A percentile compares a stretch with the other conserved stretches of the same genome.
These are phyloP conservation scores for Lippia alba DNA, from an alignment of 305 asterid species.

Conservation along the genomic window DNA sequence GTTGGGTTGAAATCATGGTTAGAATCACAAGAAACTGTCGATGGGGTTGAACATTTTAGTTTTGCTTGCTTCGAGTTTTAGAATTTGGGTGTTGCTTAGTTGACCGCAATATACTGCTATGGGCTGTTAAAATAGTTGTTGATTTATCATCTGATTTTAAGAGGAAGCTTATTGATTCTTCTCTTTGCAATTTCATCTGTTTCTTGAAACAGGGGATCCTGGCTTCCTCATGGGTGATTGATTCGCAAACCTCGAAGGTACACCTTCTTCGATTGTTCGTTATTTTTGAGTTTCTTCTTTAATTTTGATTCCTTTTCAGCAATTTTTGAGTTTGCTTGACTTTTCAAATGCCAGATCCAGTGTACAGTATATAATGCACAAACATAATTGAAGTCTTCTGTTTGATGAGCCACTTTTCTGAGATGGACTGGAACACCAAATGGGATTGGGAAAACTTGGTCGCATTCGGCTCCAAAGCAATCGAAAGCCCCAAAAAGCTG, in stretches of 20 bases:
- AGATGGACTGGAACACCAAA: constrained; percentile 80
- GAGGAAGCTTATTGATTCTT: constrained; percentile 5
- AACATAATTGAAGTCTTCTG: constrained; percentile 31
- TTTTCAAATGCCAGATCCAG: constrained; percentile 39
- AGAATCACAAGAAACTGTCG: neutral
- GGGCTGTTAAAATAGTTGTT: constrained; percentile 10
- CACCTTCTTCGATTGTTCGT: constrained; percentile 14
- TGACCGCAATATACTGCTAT: neutral
- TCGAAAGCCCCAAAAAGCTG: constrained; percentile 60
- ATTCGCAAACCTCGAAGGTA: constrained; percentile 23
- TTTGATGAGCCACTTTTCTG: constrained; percentile 49
- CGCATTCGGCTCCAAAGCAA: constrained; percentile 55
- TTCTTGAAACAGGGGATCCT: constrained; percentile 31
- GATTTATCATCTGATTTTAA: constrained; percentile 22
- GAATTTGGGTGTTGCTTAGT: constrained; percentile 15
- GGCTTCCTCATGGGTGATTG: constrained; percentile 24
- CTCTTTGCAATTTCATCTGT: constrained; percentile 4
- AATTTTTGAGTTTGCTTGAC: constrained; percentile 28
- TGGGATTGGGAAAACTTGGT: constrained; percentile 83
- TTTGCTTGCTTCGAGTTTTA: constrained; percentile 18
- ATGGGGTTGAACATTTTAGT: constrained; percentile 1
- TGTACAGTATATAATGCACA: constrained; percentile 35
- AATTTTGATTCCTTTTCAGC: neutral
- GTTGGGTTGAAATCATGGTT: neutral
- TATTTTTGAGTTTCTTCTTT: constrained; percentile 19